Base-by-base conservation (phyloP, 768 basidiomycete genomes). In the Holtermannia corniformis region DNA sequence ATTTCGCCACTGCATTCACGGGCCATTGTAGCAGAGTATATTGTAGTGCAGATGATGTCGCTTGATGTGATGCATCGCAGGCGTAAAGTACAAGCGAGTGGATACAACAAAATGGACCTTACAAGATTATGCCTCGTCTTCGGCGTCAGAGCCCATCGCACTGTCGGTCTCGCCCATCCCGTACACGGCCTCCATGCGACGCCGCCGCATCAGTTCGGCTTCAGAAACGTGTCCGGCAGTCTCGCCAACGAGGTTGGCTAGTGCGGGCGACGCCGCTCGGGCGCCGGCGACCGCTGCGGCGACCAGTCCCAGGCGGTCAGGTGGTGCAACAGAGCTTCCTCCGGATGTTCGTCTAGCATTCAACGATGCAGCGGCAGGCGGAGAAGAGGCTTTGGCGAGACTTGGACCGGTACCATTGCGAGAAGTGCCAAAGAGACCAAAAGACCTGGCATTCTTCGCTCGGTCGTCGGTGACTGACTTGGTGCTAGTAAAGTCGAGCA, bases 231-330 rank as follows among this genome's bases (percentile, higher is more conserved):
- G 70, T 71, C 87, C 61, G 10, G 64, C 52, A 28, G 48, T 60
- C 45, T 67, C 60, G 1, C 60, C 62, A 2, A 59, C 62, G 7
- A 64, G 51, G 27, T 62, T 60, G 3, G 64, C 62, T 22, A 65
- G 43, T 16, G 62, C 62, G 4, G 65, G 61, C n/a, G 46, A 52
- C 4, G 63, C 64, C 1, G 66, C 86, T 19, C 76, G 78, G 71
- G 88, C 86, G n/a, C 79, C 78, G 52, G 86, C 87, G 41, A 81
- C 82, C 57, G 83, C 81, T 16, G 84, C 83, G 13, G 78, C 75
- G 73, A 72, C 77, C 19, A 63, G 55, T 14, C 47, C 32, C 7
- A 37, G 32, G 16, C 32, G 32, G 16, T 37, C 32, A 7, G 32
- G 32, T 49, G 49, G 4, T 43, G 48, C 22, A 49, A 23, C 32